Evolutionary conservation across 1,284 basidiomycete genomes (phyloP), one percentile per base, ranked within the genome.

Genomic region (Phellopilus nigrolimitatus): DNA sequence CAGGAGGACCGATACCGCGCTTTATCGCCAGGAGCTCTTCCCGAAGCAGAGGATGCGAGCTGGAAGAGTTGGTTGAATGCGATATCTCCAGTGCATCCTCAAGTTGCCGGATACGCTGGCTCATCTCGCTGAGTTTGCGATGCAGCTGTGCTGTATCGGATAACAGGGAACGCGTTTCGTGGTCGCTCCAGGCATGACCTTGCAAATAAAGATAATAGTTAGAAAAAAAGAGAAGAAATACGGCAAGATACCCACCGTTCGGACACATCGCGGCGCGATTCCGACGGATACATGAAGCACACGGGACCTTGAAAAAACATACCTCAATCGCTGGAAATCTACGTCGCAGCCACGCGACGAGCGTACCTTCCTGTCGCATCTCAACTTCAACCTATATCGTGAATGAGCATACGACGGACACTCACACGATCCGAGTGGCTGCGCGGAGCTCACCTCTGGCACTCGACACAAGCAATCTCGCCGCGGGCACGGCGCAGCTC

Each of bases 301-400:
- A 56, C 6, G 54, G 54, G n/a, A 56, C 67, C 75, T 79, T 37
- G 28, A 36, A 53, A 9, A 5, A 22, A 7, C 4, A 28, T n/a
- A n/a, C n/a, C n/a, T n/a, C n/a, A n/a, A n/a, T n/a, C n/a, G n/a
- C n/a, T n/a, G n/a, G n/a, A n/a, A n/a, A n/a, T n/a, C n/a, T n/a
- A n/a, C n/a, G n/a, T n/a, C n/a, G n/a, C n/a, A n/a, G n/a, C n/a
- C n/a, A n/a, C n/a, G n/a, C n/a, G n/a, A n/a, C n/a, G n/a, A 84
- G 6, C 83, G 82, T 53, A 87, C 82, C 56, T 82, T 75, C 71
- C 85, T 87, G 74, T 87, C 83, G 67, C 84, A 88, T 62, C 80
- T 83, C 59, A 84, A 79, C 66, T 84, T 86, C 65, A 82, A 74
- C 66, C 84, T 85, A 56, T 13, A 30, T 15, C 44, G 31, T 30